Percentiles rank a stretch among this genome's conserved stretches.
phyloP scores from a whole-genome alignment of 179 eudicot species.

The Silene noctiflora region DNA sequence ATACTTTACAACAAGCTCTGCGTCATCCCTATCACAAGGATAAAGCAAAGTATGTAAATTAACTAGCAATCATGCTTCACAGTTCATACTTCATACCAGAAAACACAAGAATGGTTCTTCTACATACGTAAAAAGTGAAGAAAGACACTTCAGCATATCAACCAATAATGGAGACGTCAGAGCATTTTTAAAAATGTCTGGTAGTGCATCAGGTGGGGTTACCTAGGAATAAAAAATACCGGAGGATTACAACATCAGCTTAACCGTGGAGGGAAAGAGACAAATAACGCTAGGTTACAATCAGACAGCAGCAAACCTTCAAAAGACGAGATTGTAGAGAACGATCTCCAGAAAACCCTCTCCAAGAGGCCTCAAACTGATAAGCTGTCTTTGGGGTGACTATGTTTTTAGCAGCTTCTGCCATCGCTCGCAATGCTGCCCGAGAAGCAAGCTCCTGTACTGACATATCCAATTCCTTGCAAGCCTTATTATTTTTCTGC shows the following conservation, averaged over 20 bases:
- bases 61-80: neutral
- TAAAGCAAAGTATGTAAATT: constrained; percentile 14
- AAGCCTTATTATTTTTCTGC: constrained; percentile 41
- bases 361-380: constrained; percentile 87
- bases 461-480: constrained; percentile 51
- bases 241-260: constrained; percentile 7
- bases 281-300: neutral
- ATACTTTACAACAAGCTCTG: constrained; percentile 60
- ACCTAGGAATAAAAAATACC: constrained; percentile 41
- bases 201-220: constrained; percentile 67
- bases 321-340: constrained; percentile 61
- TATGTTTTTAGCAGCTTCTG: constrained; percentile 78
- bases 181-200: constrained; percentile 78
- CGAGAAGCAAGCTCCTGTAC: constrained; percentile 88
- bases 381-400: constrained; percentile 75
- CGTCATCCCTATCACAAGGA: constrained; percentile 55
- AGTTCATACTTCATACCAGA: neutral
- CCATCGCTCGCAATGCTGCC: constrained; percentile 75
- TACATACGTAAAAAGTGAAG: constrained; percentile 66
- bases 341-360: constrained; percentile 66
- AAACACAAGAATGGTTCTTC: neutral
- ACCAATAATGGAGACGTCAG: constrained; percentile 71
- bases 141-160: constrained; percentile 66
- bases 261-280: neutral
- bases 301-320: constrained; percentile 42